Conservation (phyloP, 306 rosid species). For the Cicer pinnatifidum region DNA sequence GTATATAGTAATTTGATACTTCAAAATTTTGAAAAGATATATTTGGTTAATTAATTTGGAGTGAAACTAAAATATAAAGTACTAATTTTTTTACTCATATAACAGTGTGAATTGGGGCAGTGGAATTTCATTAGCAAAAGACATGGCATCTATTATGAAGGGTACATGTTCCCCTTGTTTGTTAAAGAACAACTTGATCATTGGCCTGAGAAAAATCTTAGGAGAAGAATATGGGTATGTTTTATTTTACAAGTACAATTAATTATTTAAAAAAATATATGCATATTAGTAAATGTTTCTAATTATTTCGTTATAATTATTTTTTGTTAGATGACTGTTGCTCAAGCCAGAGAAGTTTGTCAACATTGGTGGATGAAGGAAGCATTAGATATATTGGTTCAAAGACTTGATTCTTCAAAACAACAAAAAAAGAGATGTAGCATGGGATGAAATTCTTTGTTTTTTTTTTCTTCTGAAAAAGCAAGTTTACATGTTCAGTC, state of each 20-base stretch:
- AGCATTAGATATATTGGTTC: constrained; percentile 83
- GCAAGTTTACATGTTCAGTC: not conserved
- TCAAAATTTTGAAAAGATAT: not conserved
- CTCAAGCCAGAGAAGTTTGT: constrained; percentile 82
- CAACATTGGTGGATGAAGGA: constrained; percentile 99
- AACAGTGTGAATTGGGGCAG: constrained; percentile 80
- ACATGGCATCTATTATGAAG: constrained; percentile 80
- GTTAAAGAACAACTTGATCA: constrained; percentile 87
- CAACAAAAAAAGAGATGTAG: constrained; percentile 34
- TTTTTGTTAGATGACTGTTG: constrained; percentile 64
- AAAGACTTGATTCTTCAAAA: constrained; percentile 53
- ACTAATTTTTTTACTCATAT: constrained; percentile 11
- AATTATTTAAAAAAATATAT: not conserved
- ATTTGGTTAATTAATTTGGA: not conserved
- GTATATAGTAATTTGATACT: constrained; percentile 41
- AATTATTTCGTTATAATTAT: not conserved
- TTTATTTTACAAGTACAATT: not conserved
- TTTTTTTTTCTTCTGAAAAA: not conserved
- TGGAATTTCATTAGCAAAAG: constrained; percentile 96
- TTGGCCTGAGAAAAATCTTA: constrained; percentile 85
- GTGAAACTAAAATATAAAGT: not conserved
- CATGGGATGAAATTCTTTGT: constrained; percentile 42
- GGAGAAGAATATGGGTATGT: constrained; percentile 84
- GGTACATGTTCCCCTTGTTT: constrained; percentile 87
- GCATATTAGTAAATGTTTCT: not conserved